These are phyloP conservation scores for Rhizoctonia solani DNA, from an alignment of 1,284 basidiomycete species.

Conservation along the genomic window DNA sequence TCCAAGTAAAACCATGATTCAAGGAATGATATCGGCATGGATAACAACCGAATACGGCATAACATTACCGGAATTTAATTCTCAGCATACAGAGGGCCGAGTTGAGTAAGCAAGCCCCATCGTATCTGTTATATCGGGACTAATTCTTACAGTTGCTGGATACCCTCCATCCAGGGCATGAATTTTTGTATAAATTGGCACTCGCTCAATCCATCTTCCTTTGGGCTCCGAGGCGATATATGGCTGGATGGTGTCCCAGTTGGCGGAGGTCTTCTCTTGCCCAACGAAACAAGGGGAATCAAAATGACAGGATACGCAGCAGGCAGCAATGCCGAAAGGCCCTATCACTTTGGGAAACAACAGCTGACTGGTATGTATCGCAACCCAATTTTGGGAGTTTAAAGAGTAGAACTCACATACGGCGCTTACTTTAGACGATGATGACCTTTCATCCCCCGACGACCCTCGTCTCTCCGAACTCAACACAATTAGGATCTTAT, in stretches of 20 bases:
- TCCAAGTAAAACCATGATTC: constrained; percentile 28
- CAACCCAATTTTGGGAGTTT: neutral
- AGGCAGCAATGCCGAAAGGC: constrained; percentile 7
- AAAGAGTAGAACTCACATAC: neutral
- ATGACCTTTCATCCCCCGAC: constrained; percentile 3
- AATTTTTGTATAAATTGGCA: constrained; percentile 34
- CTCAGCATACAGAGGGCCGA: constrained; percentile 19
- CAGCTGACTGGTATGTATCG: constrained; percentile 12
- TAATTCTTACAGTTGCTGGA: constrained; percentile 12
- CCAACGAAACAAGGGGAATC: constrained; percentile 29
- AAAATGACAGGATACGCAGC: constrained; percentile 30
- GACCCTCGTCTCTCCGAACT: constrained; percentile 23
- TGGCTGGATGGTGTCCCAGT: constrained; percentile 29
- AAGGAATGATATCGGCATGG: constrained; percentile 33
- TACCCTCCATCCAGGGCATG: constrained; percentile 27
- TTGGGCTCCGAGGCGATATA: constrained; percentile 27
- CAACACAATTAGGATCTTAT: constrained; percentile 14
- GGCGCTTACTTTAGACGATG: constrained; percentile 16
- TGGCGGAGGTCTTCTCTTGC: constrained; percentile 20
- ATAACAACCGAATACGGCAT: constrained; percentile 28
- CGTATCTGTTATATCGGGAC: neutral
- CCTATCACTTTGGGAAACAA: constrained; percentile 27
- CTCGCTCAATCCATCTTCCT: constrained; percentile 23
- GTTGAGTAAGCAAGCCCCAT: constrained; percentile 18
- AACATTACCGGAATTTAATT: constrained; percentile 14